These are phyloP conservation scores for Liquidambar formosana DNA, from an alignment of 164 flowering plant genomes.

Conservation along the genomic window DNA sequence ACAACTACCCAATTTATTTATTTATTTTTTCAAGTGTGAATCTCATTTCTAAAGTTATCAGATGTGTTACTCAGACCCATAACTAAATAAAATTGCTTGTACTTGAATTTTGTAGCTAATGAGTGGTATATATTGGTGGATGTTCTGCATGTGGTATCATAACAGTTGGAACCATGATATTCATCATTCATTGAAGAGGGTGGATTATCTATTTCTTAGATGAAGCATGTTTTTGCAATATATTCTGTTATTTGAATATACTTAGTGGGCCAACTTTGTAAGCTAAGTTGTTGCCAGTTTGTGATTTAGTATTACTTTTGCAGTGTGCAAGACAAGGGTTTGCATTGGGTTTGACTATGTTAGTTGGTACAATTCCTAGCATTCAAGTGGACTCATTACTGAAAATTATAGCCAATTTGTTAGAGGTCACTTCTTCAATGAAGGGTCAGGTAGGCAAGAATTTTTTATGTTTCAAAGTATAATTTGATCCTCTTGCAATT, in stretches of 20 bases:
- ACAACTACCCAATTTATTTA: no score
- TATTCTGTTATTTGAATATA: background rate
- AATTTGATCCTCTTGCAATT: conserved; percentile 1
- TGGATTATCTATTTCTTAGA: no score
- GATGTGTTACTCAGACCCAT: no score
- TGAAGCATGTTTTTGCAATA: background rate
- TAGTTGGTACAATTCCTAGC: conserved; percentile 44
- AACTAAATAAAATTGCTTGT: no score
- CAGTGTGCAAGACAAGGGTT: conserved; percentile 99
- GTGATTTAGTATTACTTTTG: conserved; percentile 26
- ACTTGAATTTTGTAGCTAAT: no score
- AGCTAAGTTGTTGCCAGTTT: conserved; percentile 5
- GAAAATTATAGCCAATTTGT: conserved; percentile 60
- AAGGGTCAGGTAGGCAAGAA: conserved; percentile 80
- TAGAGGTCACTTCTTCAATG: conserved; percentile 90
- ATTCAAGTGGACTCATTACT: conserved; percentile 64
- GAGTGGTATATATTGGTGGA: no score
- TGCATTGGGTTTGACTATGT: conserved; percentile 73
- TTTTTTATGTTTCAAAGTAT: background rate
- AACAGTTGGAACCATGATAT: no score
- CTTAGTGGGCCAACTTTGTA: background rate
- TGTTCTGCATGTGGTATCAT: no score
- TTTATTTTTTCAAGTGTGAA: no score
- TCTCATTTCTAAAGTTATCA: no score
- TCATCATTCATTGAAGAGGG: no score